Conservation (phyloP, 2,329 filamentous ascomycete species). For the Ophiostoma ulmi region DNA sequence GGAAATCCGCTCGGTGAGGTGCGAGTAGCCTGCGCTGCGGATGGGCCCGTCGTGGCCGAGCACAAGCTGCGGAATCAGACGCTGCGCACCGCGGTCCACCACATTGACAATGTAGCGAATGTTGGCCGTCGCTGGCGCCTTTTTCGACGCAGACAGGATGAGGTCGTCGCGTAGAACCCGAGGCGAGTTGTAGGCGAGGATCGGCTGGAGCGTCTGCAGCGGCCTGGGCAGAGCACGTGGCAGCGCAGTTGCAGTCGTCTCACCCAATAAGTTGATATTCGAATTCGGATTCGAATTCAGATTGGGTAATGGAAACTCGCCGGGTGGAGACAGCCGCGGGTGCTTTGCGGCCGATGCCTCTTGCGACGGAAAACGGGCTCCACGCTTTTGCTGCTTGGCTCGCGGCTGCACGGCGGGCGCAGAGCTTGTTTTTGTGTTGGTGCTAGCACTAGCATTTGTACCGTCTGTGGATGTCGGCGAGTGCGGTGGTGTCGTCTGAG, state of each 20-base stretch:
- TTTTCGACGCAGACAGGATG: background rate
- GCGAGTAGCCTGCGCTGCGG: slow-evolving; percentile 19
- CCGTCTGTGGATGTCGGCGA: background rate
- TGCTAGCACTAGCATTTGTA: background rate
- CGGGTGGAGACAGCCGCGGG: slow-evolving; percentile 14
- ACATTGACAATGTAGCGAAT: slow-evolving; percentile 24
- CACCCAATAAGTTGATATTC: no score
- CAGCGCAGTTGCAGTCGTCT: background rate
- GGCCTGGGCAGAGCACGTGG: background rate
- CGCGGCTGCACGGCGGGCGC: background rate
- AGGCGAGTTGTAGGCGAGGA: slow-evolving; percentile 20
- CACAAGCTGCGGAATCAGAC: slow-evolving; percentile 17
- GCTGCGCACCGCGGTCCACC: slow-evolving; percentile 5
- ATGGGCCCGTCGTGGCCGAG: slow-evolving; percentile 20
- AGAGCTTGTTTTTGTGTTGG: background rate
- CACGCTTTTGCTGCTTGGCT: background rate
- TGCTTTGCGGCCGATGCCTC: slow-evolving; percentile 8
- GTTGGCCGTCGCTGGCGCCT: slow-evolving; percentile 8
- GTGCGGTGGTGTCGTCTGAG: background rate
- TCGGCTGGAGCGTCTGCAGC: background rate
- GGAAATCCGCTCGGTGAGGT: background rate
- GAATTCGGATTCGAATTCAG: no score
- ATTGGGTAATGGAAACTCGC: background rate
- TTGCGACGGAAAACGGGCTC: background rate
- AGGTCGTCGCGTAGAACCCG: slow-evolving; percentile 14